Percentiles rank a stretch among this genome's conserved stretches.
phyloP scores from a whole-genome alignment of 306 rosid species.

The Clitoria ternatea region DNA sequence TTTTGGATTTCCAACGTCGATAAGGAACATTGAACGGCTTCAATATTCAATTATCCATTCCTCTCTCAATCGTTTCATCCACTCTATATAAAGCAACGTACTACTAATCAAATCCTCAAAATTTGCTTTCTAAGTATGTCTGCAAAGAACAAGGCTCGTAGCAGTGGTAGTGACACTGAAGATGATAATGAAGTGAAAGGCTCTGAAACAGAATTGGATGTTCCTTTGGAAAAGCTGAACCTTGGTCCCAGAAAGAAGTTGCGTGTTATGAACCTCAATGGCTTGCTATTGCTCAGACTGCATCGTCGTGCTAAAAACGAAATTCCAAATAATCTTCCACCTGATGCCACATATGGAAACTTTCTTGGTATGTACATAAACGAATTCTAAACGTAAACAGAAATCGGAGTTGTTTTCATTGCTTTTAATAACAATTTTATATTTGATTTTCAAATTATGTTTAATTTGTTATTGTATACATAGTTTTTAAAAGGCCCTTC shows the following conservation, averaged over 20 bases:
- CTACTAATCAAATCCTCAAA: not conserved
- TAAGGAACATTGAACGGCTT: not conserved
- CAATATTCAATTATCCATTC: not conserved
- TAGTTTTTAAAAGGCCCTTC: constrained; percentile 31
- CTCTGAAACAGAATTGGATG: not conserved
- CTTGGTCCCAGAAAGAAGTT: constrained; percentile 19
- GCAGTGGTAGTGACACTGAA: not conserved
- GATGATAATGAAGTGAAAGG: not conserved
- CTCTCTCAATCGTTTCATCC: not conserved
- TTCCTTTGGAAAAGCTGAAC: not conserved
- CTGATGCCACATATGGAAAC: not conserved
- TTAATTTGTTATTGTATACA: not conserved
- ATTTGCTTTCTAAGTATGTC: not conserved
- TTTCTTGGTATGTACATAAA: not conserved
- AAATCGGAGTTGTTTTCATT: not conserved
- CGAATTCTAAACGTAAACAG: not conserved
- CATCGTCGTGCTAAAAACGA: not conserved
- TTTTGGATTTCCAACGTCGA: not conserved
- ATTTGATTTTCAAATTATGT: not conserved
- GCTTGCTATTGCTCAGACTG: not conserved
- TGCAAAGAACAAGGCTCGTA: not conserved
- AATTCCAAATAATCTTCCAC: not conserved
- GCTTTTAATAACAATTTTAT: not conserved
- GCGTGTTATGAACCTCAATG: constrained; percentile 20
- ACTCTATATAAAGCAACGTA: not conserved